Base-by-base conservation (phyloP, 2,329 filamentous ascomycete genomes). In the Stagonosporopsis vannaccii region DNA sequence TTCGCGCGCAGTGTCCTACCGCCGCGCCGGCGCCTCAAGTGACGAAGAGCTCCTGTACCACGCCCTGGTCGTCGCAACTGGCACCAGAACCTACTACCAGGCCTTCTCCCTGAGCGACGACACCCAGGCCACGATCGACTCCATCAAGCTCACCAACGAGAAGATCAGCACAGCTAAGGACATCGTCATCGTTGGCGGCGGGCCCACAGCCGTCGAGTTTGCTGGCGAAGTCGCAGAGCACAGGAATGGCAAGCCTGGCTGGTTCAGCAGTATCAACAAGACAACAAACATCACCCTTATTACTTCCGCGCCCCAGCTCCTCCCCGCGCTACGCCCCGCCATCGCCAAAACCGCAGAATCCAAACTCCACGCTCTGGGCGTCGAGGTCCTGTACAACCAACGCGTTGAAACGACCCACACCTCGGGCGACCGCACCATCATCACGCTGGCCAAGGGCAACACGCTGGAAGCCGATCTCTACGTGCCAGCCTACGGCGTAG, bases 21-120 rank as follows among this genome's bases (percentile, higher is more conserved):
- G 69, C 6, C 68, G 65, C n/a, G 58, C 39, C 40, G 61, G 66
- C 13, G 40, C 51, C 44, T 69, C 67, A 4, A 51, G 51, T 19
- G 69, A 72, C 17, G 62, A 66, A 42, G 67, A 62, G 26, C 59
- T 86, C 11, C 51, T 73, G 2, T 87, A 83, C 67, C 79, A 85
- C 61, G 80, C 82, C n/a, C 75, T 87, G 2, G 75, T 87, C 44
- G 80, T 86, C 55, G 83, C 84, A 8, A 84, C 83, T 0, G 84
- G 84, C 7, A 80, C 80, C 35, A 77, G 67, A 12, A 82, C 83
- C 1, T 69, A 76, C 9, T 75, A 79, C 23, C 74, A 79, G 0
- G 71, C 78, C 3, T 74, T 82, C 47, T 81, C 81, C 22, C 69
- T 77, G 12, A 77, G 79, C 37, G 77, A 73, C 30, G 55, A 58